Percentiles rank a stretch among this genome's conserved stretches.
These are phyloP conservation scores for Casuarina cunninghamiana DNA, from an alignment of 306 rosid species.

Conservation along the genomic window DNA sequence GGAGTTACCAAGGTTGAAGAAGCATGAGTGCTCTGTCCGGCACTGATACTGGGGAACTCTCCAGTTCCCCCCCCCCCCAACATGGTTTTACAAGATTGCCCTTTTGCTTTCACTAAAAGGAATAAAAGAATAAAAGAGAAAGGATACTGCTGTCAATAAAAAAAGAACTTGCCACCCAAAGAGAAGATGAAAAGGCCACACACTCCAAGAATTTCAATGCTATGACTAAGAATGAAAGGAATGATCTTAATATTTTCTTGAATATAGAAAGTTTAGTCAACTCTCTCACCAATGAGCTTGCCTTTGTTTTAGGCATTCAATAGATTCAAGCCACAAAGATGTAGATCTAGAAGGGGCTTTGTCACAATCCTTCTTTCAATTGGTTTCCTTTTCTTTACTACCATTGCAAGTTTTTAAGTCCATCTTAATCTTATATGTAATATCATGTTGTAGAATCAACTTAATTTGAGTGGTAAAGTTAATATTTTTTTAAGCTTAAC, in stretches of 20 bases:
- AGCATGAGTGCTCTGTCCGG: constrained; percentile 56
- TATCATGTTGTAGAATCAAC: no score
- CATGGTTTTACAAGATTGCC: constrained; percentile 15
- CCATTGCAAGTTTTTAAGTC: no score
- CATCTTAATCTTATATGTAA: neutral
- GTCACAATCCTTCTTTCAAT: neutral
- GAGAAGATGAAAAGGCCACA: no score
- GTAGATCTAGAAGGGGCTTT: neutral
- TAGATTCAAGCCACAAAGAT: neutral
- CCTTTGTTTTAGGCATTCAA: neutral
- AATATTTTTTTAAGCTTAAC: no score
- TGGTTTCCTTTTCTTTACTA: no score
- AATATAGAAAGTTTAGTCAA: neutral
- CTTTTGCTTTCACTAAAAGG: neutral
- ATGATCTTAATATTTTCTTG: no score
- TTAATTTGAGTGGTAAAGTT: no score
- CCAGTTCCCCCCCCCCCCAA: constrained; percentile 18
- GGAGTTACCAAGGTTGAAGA: constrained; percentile 36
- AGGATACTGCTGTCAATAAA: no score
- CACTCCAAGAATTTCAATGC: no score
- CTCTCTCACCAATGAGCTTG: neutral
- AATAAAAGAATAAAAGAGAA: no score
- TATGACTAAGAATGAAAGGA: no score
- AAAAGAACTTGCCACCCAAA: no score
- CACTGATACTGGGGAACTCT: constrained; percentile 38